These are phyloP conservation scores for Gossypium anomalum DNA, from an alignment of 345 rosid species.

Conservation along the genomic window DNA sequence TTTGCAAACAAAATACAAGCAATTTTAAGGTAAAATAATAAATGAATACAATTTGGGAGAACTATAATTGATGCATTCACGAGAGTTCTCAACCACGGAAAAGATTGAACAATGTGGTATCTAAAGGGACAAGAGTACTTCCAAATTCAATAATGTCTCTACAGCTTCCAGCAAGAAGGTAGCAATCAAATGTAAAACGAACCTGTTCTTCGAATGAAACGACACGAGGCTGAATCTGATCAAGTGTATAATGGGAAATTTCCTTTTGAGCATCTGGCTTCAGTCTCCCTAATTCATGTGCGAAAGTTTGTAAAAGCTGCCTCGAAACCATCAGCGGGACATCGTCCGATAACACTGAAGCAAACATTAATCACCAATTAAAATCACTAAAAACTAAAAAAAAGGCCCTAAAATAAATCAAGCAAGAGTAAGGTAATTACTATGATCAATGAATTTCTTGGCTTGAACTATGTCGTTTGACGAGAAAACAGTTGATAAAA, in stretches of 20 bases:
- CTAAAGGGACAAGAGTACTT: not conserved
- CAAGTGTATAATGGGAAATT: slow-evolving; percentile 74
- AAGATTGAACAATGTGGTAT: slow-evolving; percentile 12
- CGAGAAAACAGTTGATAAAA: slow-evolving; percentile 73
- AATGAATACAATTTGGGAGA: not conserved
- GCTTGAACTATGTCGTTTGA: slow-evolving; percentile 72
- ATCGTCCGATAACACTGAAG: slow-evolving; percentile 79
- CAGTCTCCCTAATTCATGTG: slow-evolving; percentile 75
- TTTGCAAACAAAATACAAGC: not conserved
- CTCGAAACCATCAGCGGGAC: slow-evolving; percentile 89
- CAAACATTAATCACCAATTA: not conserved
- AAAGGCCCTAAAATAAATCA: slow-evolving; percentile 7
- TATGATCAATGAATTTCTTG: slow-evolving; percentile 80
- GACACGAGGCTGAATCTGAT: slow-evolving; percentile 95
- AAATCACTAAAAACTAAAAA: not conserved
- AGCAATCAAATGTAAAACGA: slow-evolving; percentile 2
- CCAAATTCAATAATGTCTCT: not conserved
- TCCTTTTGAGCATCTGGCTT: slow-evolving; percentile 80
- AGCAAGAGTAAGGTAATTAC: slow-evolving; percentile 27
- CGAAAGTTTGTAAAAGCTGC: slow-evolving; percentile 83
- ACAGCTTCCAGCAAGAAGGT: not conserved
- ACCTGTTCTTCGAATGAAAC: slow-evolving; percentile 99
- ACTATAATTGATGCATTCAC: not conserved
- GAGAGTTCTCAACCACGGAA: not conserved
- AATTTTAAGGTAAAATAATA: not conserved